Percentiles rank a stretch among this genome's conserved stretches.
Conservation (phyloP, 139 green algal species). For the Closterium sp. region DNA sequence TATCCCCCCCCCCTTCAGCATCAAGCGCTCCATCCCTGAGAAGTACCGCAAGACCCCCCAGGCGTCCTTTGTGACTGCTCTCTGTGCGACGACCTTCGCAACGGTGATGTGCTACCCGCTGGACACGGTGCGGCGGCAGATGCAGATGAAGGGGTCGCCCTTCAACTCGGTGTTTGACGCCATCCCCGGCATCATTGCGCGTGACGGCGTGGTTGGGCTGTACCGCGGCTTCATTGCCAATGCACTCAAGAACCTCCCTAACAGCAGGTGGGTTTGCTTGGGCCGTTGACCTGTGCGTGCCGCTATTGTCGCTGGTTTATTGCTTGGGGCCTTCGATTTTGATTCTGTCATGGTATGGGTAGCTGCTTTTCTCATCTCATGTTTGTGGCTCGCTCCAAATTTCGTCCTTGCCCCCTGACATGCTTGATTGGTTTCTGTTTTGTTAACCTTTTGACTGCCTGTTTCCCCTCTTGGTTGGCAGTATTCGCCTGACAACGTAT, state of each 20-base stretch:
- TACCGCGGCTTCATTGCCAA: conserved; percentile 58
- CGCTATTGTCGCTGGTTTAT: no score
- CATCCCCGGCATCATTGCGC: conserved; percentile 50
- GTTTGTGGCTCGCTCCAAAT: no score
- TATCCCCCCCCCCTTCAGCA: conserved; percentile 14
- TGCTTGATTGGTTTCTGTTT: no score
- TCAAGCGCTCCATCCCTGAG: conserved; percentile 48
- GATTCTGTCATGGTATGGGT: no score
- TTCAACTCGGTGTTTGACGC: conserved; percentile 40
- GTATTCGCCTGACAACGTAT: conserved; percentile 35
- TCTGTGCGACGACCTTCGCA: conserved; percentile 30
- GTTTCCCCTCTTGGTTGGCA: background rate
- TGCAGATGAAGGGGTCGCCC: conserved; percentile 41
- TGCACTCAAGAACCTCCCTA: conserved; percentile 55
- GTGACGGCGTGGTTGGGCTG: conserved; percentile 51
- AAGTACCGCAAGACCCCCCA: conserved; percentile 41
- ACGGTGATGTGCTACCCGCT: conserved; percentile 49
- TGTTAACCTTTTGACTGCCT: no score
- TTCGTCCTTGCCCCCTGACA: no score
- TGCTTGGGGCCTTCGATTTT: no score
- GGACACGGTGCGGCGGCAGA: conserved; percentile 48
- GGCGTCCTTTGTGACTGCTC: conserved; percentile 38
- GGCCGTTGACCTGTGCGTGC: background rate
- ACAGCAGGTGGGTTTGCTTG: conserved; percentile 46
- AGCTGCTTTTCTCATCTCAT: background rate